Evolutionary conservation across 176 grass and related monocot species (phyloP).

Genomic region (Aechmea fasciata): DNA sequence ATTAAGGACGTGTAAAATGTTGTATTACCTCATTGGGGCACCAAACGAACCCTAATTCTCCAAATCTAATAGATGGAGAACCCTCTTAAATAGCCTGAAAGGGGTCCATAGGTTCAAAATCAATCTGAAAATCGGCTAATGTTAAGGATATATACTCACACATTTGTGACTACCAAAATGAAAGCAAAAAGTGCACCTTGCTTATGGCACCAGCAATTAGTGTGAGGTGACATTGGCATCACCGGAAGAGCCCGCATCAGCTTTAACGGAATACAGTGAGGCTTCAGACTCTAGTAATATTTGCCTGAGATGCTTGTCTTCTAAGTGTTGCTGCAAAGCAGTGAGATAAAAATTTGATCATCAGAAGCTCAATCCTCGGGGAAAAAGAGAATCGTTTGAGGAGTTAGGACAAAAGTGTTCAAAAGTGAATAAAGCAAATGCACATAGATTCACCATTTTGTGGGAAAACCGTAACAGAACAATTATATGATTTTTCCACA

Average conservation of each 20-base stretch:
- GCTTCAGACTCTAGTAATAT: constrained; percentile 58
- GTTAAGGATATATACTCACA: neutral
- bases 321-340: constrained; percentile 54
- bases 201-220: neutral
- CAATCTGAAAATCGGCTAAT: neutral
- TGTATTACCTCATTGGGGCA: neutral
- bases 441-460: neutral
- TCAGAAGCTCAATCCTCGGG: neutral
- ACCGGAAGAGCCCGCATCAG: constrained; percentile 22
- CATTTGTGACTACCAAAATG: neutral
- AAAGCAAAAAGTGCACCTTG: constrained; percentile 6
- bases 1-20: neutral
- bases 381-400: neutral
- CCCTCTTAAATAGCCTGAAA: neutral
- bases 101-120: neutral
- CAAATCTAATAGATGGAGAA: neutral
- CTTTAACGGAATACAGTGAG: constrained; percentile 29
- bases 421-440: neutral
- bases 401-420: neutral
- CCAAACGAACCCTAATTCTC: neutral
- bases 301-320: constrained; percentile 71
- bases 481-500: neutral
- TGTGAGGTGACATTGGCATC: constrained; percentile 13
- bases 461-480: neutral
- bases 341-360: neutral